Base-by-base conservation (phyloP, 1,284 basidiomycete genomes). In the Pterula multifida region DNA sequence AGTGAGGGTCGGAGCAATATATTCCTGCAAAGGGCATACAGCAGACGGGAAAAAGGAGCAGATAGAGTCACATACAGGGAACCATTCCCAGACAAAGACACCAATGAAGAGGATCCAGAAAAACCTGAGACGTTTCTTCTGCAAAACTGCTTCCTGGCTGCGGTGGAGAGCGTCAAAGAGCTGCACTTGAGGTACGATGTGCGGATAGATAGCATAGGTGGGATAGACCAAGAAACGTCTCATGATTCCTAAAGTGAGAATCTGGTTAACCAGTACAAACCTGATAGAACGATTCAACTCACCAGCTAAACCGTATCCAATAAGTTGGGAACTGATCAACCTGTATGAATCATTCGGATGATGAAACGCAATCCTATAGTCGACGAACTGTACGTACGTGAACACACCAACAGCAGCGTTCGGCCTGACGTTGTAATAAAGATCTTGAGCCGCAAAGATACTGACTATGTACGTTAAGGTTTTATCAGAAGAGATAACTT, bases 21-120 rank as follows among this genome's bases (percentile, higher is more conserved):
- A 60, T 48, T 68, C 64, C 4, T 72, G 68, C 69, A 70, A 72
- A 53, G 65, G 61, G 60, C 72, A 55, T 57, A 32, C 59, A 52
- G 53, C 60, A 60, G 55, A 58, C 53, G 48, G 9, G n/a, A 60
- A 25, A 57, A n/a, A 54, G 56, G 51, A 49, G 49, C 60, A 42
- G 32, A 49, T 53, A 1, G 22, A 46, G 35, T 39, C 42, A 68
- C 58, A 72, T 60, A 63, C 72, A 26, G 71, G 68, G 63, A 71
- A 68, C 67, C 50, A 51, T 47, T 58, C 56, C 56, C 56, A 58
- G 35, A 75, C 60, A 50, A 75, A 76, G 39, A 77, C 73, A 17
- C 60, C 70, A 49, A 72, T 60, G 52, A 77, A 76, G 3, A 74
- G 57, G 23, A 65, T 60, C 76, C 79, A 80, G 66, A 82, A 82